Percentiles rank a stretch among this genome's conserved stretches.
phyloP scores from a whole-genome alignment of 176 grass and related monocot genomes.

The Hsuehochloa calcarea region DNA sequence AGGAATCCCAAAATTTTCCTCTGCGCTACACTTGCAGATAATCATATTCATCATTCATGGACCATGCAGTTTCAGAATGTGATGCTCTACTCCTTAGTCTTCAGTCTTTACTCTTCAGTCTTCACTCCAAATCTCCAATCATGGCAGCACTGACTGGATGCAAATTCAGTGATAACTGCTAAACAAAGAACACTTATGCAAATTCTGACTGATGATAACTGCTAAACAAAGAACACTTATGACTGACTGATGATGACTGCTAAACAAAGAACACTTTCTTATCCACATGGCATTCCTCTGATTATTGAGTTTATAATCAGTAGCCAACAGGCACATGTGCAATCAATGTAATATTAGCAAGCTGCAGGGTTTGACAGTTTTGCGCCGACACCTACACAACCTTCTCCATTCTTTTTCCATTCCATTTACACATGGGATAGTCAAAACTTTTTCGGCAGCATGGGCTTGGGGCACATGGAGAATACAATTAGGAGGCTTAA shows the following conservation, averaged over 20 bases:
- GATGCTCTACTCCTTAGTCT: neutral
- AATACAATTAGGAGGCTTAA: constrained; percentile 42
- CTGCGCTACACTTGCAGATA: neutral
- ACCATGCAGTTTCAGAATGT: constrained; percentile 20
- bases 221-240: neutral
- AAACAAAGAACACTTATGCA: neutral
- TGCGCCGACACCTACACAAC: constrained; percentile 8
- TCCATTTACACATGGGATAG: constrained; percentile 51
- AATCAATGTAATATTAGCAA: neutral
- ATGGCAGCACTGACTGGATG: neutral
- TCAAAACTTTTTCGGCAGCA: constrained; percentile 44
- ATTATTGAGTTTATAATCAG: neutral
- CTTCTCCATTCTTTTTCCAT: constrained; percentile 38
- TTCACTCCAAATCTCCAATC: neutral
- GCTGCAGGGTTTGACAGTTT: neutral
- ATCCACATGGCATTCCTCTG: neutral
- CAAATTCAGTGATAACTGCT: neutral
- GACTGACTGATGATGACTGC: neutral
- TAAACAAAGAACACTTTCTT: neutral
- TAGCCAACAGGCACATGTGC: neutral
- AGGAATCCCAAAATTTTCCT: neutral
- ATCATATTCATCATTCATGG: neutral
- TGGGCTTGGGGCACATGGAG: constrained; percentile 25
- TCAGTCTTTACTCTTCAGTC: neutral
- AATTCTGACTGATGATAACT: neutral